Conservation (phyloP, 139 green algal species). For the Coelastrella sp. region DNA sequence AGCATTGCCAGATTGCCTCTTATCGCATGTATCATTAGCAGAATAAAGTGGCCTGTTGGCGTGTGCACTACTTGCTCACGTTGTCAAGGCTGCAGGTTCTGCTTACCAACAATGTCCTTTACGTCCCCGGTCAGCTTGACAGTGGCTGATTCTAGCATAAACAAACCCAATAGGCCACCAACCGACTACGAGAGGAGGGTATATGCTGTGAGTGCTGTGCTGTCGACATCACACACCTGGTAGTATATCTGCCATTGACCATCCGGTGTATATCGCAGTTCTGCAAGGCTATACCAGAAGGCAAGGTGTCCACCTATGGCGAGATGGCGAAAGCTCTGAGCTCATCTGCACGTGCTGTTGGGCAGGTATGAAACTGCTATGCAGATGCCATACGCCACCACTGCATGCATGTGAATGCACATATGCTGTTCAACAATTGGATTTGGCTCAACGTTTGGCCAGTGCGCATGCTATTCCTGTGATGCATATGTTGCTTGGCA, state of each 20-base stretch:
- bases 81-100: too few relatives aligned
- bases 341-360: conserved; percentile 72
- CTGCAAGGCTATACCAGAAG: conserved; percentile 72
- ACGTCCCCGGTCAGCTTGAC: background rate
- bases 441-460: background rate
- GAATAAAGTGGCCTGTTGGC: too few relatives aligned
- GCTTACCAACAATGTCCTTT: conserved; percentile 58
- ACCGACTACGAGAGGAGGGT: conserved; percentile 72
- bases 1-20: too few relatives aligned
- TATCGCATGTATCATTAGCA: too few relatives aligned
- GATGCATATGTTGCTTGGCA: too few relatives aligned
- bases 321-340: conserved; percentile 68
- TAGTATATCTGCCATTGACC: background rate
- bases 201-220: conserved; percentile 53
- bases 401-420: background rate
- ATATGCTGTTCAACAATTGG: background rate
- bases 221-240: background rate
- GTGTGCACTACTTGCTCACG: too few relatives aligned
- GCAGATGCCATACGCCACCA: background rate
- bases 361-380: conserved; percentile 61
- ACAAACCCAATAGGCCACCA: conserved; percentile 48
- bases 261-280: conserved; percentile 46
- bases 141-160: background rate
- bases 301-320: conserved; percentile 82
- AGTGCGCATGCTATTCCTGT: too few relatives aligned